Evolutionary conservation across 108 stramenopile genomes (phyloP).

Genomic region (Cylindrotheca closterium): DNA sequence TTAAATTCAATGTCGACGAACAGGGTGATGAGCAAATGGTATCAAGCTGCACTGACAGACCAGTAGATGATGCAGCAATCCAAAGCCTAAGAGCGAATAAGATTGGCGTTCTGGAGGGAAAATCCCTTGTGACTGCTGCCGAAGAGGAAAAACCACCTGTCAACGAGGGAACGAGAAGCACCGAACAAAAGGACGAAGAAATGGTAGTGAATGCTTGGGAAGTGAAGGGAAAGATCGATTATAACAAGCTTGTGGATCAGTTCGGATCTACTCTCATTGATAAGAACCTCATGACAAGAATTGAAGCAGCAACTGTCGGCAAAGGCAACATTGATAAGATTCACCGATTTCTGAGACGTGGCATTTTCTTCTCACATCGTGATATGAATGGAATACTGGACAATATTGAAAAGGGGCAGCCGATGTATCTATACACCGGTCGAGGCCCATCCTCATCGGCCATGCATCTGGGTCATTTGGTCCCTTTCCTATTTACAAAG

Average conservation of each 20-base stretch:
- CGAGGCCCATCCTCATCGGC: conserved; percentile 94
- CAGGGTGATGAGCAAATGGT: conserved; percentile 2
- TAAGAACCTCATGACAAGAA: conserved; percentile 53
- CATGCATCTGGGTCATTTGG: conserved; percentile 98
- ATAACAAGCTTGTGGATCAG: conserved; percentile 89
- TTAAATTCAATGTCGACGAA: conserved; percentile 63
- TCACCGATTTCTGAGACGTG: conserved; percentile 95
- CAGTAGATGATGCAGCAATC: conserved; percentile 8
- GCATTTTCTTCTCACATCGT: conserved; percentile 98
- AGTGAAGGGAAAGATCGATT: conserved; percentile 93
- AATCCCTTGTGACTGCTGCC: conserved; percentile 11
- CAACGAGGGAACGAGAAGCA: conserved; percentile 6
- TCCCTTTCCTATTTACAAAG: conserved; percentile 97
- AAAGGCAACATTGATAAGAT: conserved; percentile 78
- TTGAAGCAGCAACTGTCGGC: conserved; percentile 74
- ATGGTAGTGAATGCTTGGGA: conserved; percentile 89
- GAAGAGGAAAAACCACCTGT: conserved; percentile 11
- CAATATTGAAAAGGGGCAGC: conserved; percentile 50
- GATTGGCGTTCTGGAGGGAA: conserved; percentile 51
- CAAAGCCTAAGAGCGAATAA: conserved; percentile 28
- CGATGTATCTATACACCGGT: conserved; percentile 98
- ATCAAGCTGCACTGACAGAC: not conserved
- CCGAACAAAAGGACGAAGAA: conserved; percentile 52
- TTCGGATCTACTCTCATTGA: conserved; percentile 91
- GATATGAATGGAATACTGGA: conserved; percentile 89